These are phyloP conservation scores for Colletotrichum musicola DNA, from an alignment of 2,329 filamentous ascomycete species.

Conservation along the genomic window DNA sequence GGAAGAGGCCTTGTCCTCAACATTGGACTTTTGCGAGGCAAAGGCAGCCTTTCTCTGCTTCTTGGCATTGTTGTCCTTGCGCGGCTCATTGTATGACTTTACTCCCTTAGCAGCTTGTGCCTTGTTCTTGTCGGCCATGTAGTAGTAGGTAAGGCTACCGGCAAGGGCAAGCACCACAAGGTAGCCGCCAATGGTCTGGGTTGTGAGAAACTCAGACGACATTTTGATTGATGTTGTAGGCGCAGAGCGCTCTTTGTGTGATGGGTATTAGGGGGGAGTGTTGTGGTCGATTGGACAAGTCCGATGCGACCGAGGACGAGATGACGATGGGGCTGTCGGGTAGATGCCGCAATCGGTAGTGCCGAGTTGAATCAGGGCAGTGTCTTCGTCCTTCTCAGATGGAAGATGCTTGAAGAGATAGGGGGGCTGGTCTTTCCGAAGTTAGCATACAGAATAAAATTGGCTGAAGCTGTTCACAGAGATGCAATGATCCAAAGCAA, in stretches of 20 bases:
- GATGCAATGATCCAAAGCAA: slow-evolving; percentile 16
- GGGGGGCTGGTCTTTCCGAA: neutral
- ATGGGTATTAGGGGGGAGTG: slow-evolving; percentile 26
- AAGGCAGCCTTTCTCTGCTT: slow-evolving; percentile 60
- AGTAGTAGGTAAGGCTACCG: slow-evolving; percentile 38
- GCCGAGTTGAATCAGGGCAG: slow-evolving; percentile 6
- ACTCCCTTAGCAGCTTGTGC: slow-evolving; percentile 45
- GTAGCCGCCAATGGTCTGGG: slow-evolving; percentile 39
- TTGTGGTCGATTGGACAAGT: slow-evolving; percentile 4
- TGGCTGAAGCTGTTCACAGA: slow-evolving; percentile 9
- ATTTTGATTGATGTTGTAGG: slow-evolving; percentile 38
- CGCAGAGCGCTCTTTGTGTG: slow-evolving; percentile 6
- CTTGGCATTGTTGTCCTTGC: slow-evolving; percentile 59
- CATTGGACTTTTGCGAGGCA: slow-evolving; percentile 49
- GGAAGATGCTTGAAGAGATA: slow-evolving; percentile 5
- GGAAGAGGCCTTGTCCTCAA: slow-evolving; percentile 49
- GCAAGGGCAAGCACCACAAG: slow-evolving; percentile 36
- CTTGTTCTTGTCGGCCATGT: slow-evolving; percentile 46
- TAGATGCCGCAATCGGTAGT: slow-evolving; percentile 20
- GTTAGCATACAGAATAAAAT: slow-evolving; percentile 18
- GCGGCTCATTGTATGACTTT: slow-evolving; percentile 47
- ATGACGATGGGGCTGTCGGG: slow-evolving; percentile 15
- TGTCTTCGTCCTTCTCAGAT: slow-evolving; percentile 13
- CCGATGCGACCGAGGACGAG: slow-evolving; percentile 1
- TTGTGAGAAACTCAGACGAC: slow-evolving; percentile 38